Base-by-base conservation (phyloP, 805 yeast genomes). In the Ogataea allantospora region DNA sequence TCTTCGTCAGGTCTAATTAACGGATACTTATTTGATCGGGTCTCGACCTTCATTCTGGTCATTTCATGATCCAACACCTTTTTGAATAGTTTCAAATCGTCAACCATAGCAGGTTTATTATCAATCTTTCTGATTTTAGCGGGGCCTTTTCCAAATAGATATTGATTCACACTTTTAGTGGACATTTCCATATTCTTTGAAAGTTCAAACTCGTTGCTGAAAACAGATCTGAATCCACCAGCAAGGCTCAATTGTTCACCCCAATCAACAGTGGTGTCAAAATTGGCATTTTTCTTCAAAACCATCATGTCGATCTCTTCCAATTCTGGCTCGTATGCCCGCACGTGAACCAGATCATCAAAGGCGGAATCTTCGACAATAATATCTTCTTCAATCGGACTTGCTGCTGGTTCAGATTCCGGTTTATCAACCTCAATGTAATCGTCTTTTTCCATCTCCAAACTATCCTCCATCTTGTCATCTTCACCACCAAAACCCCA, bases 251-350 rank as follows among this genome's bases (percentile, higher is more conserved):
- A 55, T 51, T 83, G 91, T 10, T 71, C 65, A 16, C 75, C 66
- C 91, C 95, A 85, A 46, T 80, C 73, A 21, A 67, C 67, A 6
- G 82, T 69, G 1, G 68, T 66, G 1, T 78, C 73, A 27, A 78
- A 62, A 19, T 66, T 55, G 1, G 79, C 71, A 18, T 54, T 69
- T 51, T 25, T 54, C 50, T 39, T 63, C 47, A 66, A 58, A 44
- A 63, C 68, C 24, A 53, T 72, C 57, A 70, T 62, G 50, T 75
- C 79, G 1, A 64, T 54, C 20, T 66, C 74, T 16, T 63, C 65
- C 11, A 73, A 61, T 41, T 77, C 77, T 0, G 91, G 91, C 57
- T 84, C 93, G 54, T 75, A 84, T 3, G 78, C 83, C 50, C 77
- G 81, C 47, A 80, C 85, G 33, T 72, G 67, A 6, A 81, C 68